Percentiles rank a stretch among this genome's conserved stretches.
These are phyloP conservation scores for Aspergillus ruber DNA, from an alignment of 2,329 filamentous ascomycete genomes.

Conservation along the genomic window DNA sequence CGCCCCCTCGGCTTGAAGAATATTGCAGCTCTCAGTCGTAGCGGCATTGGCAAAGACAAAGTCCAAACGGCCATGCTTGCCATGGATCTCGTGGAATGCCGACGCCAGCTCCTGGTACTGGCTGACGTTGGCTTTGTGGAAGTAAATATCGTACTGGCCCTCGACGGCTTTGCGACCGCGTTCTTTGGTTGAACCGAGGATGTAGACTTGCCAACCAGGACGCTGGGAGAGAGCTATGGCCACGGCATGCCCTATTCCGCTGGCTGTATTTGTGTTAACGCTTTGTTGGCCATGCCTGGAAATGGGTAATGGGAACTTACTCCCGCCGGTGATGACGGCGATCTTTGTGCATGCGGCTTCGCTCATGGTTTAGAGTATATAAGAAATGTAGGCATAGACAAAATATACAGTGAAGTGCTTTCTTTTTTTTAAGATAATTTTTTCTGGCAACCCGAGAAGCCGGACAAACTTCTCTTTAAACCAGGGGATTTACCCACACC, in stretches of 20 bases:
- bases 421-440: too few species aligned
- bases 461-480: too few species aligned
- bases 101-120: slow-evolving; percentile 28
- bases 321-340: slow-evolving; percentile 8
- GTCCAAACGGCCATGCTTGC: slow-evolving; percentile 32
- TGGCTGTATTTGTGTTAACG: slow-evolving; percentile 20
- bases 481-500: too few species aligned
- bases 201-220: slow-evolving; percentile 34
- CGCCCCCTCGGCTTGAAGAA: slow-evolving; percentile 31
- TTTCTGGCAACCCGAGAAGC: too few species aligned
- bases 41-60: slow-evolving; percentile 48
- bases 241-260: slow-evolving; percentile 40
- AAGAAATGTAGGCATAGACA: too few species aligned
- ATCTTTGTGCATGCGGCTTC: slow-evolving; percentile 1
- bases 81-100: slow-evolving; percentile 35
- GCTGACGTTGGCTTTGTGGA: slow-evolving; percentile 35
- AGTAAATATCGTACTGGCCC: slow-evolving; percentile 23
- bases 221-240: slow-evolving; percentile 32
- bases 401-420: too few species aligned
- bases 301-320: slow-evolving; percentile 1
- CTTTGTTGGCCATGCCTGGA: neutral
- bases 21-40: neutral
- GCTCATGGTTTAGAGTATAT: neutral
- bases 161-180: slow-evolving; percentile 25
- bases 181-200: slow-evolving; percentile 34